phyloP scores from a whole-genome alignment of 345 rosid genomes.

The Xanthoceras sorbifolium region DNA sequence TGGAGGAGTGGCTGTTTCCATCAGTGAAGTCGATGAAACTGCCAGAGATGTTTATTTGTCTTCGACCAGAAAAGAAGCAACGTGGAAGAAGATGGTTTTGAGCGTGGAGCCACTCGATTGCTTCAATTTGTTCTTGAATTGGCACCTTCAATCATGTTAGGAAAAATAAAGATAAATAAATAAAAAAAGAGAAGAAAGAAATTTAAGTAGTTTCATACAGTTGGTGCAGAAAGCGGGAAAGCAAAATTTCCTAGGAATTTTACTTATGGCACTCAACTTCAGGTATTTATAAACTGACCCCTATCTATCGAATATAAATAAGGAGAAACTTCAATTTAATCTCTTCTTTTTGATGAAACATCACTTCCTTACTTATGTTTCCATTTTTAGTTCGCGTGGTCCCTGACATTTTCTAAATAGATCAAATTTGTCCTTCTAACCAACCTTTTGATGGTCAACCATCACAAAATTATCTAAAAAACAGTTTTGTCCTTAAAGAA shows the following conservation, averaged over 20 bases:
- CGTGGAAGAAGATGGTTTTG: conserved; percentile 67
- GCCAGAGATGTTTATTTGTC: conserved; percentile 29
- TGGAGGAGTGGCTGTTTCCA: conserved; percentile 37
- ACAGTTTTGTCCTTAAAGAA: too few species aligned
- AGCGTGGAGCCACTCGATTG: conserved; percentile 84
- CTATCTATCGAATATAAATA: not conserved
- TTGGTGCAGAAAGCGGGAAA: conserved; percentile 21
- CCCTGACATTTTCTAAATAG: too few species aligned
- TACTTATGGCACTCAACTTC: not conserved
- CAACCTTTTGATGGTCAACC: too few species aligned
- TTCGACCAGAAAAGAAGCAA: conserved; percentile 74
- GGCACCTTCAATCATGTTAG: conserved; percentile 61
- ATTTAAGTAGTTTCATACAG: not conserved
- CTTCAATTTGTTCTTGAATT: conserved; percentile 53
- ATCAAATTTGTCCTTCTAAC: too few species aligned
- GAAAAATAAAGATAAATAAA: too few species aligned
- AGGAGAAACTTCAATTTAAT: too few species aligned
- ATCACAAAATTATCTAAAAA: too few species aligned
- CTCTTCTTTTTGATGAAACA: too few species aligned
- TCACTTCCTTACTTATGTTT: too few species aligned
- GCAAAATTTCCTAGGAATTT: not conserved
- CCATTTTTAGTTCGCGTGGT: too few species aligned
- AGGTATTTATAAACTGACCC: not conserved
- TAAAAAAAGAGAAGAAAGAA: too few species aligned
- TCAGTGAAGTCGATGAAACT: conserved; percentile 32